Evolutionary conservation across 1,284 basidiomycete species (phyloP), one percentile per base, ranked within the genome.

Genomic region (Sporisorium sorghi): DNA sequence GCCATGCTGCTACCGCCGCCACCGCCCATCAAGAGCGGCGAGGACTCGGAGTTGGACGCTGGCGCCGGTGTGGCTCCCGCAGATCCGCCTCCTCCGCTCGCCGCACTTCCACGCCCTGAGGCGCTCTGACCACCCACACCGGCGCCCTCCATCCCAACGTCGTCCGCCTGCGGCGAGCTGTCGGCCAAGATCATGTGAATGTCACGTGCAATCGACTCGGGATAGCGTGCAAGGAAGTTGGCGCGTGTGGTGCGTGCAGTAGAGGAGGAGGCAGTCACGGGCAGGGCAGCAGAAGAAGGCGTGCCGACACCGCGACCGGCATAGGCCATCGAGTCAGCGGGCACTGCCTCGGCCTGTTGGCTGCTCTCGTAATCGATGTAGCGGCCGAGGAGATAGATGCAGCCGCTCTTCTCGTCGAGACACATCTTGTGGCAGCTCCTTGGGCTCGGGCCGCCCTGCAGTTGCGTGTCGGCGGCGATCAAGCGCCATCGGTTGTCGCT

Each of bases 381-480:
- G 46, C 82, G 76, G 19, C 85, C 84, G 11, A 85, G 66, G n/a
- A 93, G 80, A 83, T 92, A 93, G 23, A 93, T 90, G 70, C 87
- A 88, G 2, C 90, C 90, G 0, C 89, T 90, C 82, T 87, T 88
- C 19, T 87, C 85, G 79, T 93, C 91, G 73, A 92, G 91, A 17
- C 89, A 89, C 91, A 93, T 92, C 85, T 91, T 91, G 82, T 93
- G 92, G 79, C 92, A 93, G 33, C 90, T 90, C 28, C 92, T 86
- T 5, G 91, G 88, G 5, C 89, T 88, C 2, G 92, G 92, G 0
- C 91, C 91, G 54, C 80, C 74, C 46, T 90, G 89, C 39, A 85
- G 79, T 2, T 87, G 86, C 0, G 90, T 90, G 50, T 87, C 88
- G 33, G 86, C 85, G 58, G 89, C 90, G 52, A 93, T 86, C 24